Evolutionary conservation across 2,329 filamentous ascomycete genomes (phyloP).

Genomic region (Xylariaceae sp.): DNA sequence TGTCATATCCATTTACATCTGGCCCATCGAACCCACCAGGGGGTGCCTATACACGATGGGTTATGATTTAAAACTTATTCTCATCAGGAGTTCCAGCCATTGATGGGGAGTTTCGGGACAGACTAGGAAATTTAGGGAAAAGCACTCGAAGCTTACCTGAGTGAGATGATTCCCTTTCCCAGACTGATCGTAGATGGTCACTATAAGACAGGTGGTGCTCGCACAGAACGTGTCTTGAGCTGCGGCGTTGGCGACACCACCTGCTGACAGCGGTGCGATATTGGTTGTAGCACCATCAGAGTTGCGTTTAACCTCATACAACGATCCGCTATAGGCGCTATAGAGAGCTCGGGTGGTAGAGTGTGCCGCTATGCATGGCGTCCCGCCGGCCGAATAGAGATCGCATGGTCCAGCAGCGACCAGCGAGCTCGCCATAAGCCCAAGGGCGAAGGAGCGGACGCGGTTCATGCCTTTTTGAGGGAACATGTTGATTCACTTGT

Average conservation of each 20-base stretch:
- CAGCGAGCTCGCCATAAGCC: no score
- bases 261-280: slow-evolving; percentile 50
- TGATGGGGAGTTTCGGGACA: no score
- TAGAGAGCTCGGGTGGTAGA: slow-evolving; percentile 63
- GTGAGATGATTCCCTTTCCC: slow-evolving; percentile 59
- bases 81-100: no score
- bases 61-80: no score
- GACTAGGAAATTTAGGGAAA: no score
- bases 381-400: slow-evolving; percentile 54
- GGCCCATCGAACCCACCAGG: slow-evolving; percentile 55
- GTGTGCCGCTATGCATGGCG: slow-evolving; percentile 62
- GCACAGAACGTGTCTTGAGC: slow-evolving; percentile 59
- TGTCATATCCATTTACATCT: slow-evolving; percentile 53
- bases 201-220: slow-evolving; percentile 59
- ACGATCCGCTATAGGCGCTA: slow-evolving; percentile 45
- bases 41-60: no score
- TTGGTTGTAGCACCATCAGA: slow-evolving; percentile 47
- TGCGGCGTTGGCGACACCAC: slow-evolving; percentile 59
- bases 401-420: slow-evolving; percentile 55
- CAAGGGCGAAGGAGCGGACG: no score
- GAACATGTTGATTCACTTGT: no score
- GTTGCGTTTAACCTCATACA: slow-evolving; percentile 58
- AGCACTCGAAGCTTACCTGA: no score
- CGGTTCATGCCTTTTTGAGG: no score
- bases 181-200: slow-evolving; percentile 63